Conservation (phyloP, 768 basidiomycete species). For the Suillus sp. region DNA sequence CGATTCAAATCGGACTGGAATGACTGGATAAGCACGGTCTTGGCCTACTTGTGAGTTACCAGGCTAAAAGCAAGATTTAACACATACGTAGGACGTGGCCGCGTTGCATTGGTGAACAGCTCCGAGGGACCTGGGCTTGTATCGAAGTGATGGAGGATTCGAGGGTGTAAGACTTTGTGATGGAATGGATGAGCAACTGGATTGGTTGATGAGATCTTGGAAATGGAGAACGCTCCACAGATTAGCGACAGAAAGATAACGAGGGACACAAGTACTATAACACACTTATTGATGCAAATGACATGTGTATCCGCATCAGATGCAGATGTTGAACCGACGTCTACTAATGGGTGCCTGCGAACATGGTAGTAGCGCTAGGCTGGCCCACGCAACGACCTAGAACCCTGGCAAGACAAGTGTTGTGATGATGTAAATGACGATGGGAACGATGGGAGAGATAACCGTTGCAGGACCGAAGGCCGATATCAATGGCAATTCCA, state of each 20-base stretch:
- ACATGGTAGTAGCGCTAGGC: not conserved
- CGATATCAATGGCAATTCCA: slow-evolving; percentile 1
- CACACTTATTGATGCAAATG: not conserved
- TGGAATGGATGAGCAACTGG: not conserved
- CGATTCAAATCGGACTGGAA: not conserved
- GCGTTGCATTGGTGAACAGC: not conserved
- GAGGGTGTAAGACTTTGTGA: not conserved
- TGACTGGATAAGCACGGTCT: not conserved
- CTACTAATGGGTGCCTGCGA: not conserved
- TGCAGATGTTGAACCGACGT: not conserved
- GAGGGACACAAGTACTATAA: not conserved
- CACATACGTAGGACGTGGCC: not conserved
- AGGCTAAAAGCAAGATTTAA: not conserved
- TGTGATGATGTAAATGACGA: not conserved
- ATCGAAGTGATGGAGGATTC: not conserved
- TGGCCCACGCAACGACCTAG: not conserved
- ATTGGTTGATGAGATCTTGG: not conserved
- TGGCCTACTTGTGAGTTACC: not conserved
- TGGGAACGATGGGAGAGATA: not conserved
- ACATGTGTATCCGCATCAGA: not conserved
- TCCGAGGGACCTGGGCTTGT: not conserved
- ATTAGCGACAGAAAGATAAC: not conserved
- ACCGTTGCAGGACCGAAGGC: not conserved
- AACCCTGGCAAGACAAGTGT: not conserved
- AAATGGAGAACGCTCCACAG: not conserved